Evolutionary conservation across 139 green algal genomes (phyloP).

Genomic region (Coccomyxa sp.): DNA sequence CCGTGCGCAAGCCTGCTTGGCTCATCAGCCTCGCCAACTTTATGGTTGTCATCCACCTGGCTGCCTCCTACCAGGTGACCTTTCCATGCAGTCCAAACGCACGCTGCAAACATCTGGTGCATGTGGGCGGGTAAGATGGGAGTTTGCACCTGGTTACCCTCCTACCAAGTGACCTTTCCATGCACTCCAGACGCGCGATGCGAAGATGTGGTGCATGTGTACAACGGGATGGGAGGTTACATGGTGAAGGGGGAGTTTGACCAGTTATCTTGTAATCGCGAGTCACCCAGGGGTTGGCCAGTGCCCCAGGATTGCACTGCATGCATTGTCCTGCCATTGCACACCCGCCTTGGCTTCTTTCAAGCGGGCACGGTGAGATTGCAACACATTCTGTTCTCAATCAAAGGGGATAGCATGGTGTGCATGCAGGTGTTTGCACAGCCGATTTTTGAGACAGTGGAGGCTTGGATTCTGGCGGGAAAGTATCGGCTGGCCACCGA

Average conservation of each 20-base stretch:
- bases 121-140: background rate
- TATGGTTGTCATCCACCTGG: constrained; percentile 61
- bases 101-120: background rate
- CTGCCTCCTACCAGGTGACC: constrained; percentile 35
- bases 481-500: constrained; percentile 4
- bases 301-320: too few relatives aligned
- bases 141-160: constrained; percentile 10
- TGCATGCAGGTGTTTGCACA: constrained; percentile 49
- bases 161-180: constrained; percentile 20
- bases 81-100: background rate
- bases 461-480: constrained; percentile 16
- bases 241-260: too few relatives aligned
- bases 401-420: too few relatives aligned
- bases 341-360: too few relatives aligned
- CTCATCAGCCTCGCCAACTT: constrained; percentile 50
- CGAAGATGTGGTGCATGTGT: background rate
- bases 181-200: background rate
- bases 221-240: too few relatives aligned
- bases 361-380: too few relatives aligned
- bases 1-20: constrained; percentile 23
- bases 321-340: too few relatives aligned
- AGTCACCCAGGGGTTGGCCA: too few relatives aligned
- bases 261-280: too few relatives aligned
- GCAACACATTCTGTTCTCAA: too few relatives aligned
- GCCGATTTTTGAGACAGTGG: constrained; percentile 43